These are phyloP conservation scores for Coemansia sp. DNA, from an alignment of 192 early-diverging fungal genomes.

Conservation along the genomic window DNA sequence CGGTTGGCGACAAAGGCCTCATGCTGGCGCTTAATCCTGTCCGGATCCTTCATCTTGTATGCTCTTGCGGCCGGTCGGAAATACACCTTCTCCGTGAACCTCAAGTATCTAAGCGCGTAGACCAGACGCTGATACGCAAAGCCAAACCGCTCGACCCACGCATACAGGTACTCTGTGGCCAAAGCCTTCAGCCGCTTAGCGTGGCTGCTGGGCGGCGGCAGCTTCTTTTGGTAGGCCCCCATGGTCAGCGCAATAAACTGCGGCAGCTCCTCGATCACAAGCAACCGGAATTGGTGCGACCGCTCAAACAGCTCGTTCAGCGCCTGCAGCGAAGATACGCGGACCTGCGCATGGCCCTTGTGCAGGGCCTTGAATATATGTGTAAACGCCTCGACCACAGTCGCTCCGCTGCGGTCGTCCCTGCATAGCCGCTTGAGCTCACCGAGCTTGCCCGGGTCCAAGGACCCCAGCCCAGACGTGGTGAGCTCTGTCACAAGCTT, in stretches of 20 bases:
- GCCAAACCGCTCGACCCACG: slow-evolving; percentile 61
- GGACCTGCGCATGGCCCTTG: slow-evolving; percentile 55
- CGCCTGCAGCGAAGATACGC: slow-evolving; percentile 60
- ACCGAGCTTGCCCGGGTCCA: slow-evolving; percentile 14
- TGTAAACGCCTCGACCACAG: slow-evolving; percentile 4
- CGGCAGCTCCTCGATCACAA: slow-evolving; percentile 57
- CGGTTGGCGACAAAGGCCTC: neutral
- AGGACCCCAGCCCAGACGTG: slow-evolving; percentile 17
- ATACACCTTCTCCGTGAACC: slow-evolving; percentile 39
- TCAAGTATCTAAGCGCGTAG: slow-evolving; percentile 60
- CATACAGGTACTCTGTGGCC: slow-evolving; percentile 55
- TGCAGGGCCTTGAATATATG: slow-evolving; percentile 12
- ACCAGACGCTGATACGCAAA: slow-evolving; percentile 57
- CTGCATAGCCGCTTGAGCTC: slow-evolving; percentile 31
- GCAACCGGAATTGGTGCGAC: slow-evolving; percentile 63
- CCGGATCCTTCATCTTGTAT: slow-evolving; percentile 22
- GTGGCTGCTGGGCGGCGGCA: slow-evolving; percentile 57
- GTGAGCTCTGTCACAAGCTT: slow-evolving; percentile 32
- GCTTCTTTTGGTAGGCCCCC: slow-evolving; percentile 56
- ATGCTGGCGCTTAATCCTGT: slow-evolving; percentile 1
- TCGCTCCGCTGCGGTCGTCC: slow-evolving; percentile 5
- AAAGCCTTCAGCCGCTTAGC: slow-evolving; percentile 54
- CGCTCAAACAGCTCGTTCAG: slow-evolving; percentile 63
- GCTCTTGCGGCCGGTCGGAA: slow-evolving; percentile 18
- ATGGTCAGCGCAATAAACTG: slow-evolving; percentile 57